These are phyloP conservation scores for Rhizophora mangle DNA, from an alignment of 345 rosid species.

Conservation along the genomic window DNA sequence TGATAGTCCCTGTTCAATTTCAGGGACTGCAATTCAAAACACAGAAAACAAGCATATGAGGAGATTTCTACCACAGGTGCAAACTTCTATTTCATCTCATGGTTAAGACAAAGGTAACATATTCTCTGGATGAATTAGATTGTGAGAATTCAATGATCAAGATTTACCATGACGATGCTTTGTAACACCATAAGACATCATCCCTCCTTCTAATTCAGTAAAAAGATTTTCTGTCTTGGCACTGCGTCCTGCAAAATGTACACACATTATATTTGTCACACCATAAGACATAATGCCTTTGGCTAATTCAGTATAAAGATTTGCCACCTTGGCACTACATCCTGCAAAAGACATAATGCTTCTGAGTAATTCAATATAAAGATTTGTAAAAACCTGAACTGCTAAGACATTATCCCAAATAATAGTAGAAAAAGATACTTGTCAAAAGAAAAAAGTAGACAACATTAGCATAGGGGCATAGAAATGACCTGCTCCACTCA, in stretches of 20 bases:
- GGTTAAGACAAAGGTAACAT: not conserved
- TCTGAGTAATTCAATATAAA: too few species aligned
- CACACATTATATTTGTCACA: slow-evolving; percentile 35
- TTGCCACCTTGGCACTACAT: slow-evolving; percentile 88
- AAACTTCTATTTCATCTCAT: not conserved
- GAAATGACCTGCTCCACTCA: slow-evolving; percentile 90
- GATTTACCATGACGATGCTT: slow-evolving; percentile 87
- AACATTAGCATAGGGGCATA: slow-evolving; percentile 1
- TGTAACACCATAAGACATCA: slow-evolving; percentile 85
- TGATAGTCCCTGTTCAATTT: slow-evolving; percentile 93
- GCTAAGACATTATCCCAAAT: slow-evolving; percentile 12
- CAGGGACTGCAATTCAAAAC: slow-evolving; percentile 66
- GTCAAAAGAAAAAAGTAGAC: not conserved
- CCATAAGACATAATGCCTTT: slow-evolving; percentile 95
- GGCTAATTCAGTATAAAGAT: slow-evolving; percentile 73
- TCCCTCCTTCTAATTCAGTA: slow-evolving; percentile 88
- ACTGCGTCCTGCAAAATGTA: slow-evolving; percentile 70
- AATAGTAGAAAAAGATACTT: not conserved
- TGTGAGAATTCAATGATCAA: not conserved
- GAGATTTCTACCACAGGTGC: not conserved
- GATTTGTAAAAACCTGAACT: not conserved
- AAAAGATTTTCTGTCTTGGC: slow-evolving; percentile 84
- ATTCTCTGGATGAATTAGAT: not conserved
- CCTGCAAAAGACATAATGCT: slow-evolving; percentile 38
- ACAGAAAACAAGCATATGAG: not conserved